Conservation (phyloP, 768 basidiomycete species). For the Boletus rufocinnamomeus region DNA sequence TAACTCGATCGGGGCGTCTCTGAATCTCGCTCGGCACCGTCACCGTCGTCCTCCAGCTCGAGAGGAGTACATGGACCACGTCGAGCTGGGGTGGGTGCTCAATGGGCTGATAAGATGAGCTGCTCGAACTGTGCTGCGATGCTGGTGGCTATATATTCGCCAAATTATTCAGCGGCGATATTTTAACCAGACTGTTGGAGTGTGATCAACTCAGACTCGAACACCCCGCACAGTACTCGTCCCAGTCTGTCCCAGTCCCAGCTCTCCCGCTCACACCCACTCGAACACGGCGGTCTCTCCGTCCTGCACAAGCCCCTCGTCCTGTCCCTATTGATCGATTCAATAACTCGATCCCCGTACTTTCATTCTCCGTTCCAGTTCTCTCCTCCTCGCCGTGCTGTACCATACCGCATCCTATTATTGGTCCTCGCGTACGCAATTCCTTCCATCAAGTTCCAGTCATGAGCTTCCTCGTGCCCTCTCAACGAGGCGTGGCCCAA, state of each 20-base stretch:
- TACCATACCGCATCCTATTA: conserved; percentile 23
- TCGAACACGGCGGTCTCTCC: background rate
- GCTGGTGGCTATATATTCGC: conserved; percentile 7
- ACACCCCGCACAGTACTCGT: conserved; percentile 2
- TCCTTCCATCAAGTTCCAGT: conserved; percentile 22
- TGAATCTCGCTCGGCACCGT: conserved; percentile 28
- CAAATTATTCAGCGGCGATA: conserved; percentile 31
- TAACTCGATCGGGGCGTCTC: conserved; percentile 27
- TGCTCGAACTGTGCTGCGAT: background rate
- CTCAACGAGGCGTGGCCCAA: conserved; percentile 36
- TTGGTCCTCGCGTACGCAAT: conserved; percentile 23
- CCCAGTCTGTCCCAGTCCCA: background rate
- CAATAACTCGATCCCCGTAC: conserved; percentile 17
- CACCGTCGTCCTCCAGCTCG: conserved; percentile 1
- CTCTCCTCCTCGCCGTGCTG: conserved; percentile 14
- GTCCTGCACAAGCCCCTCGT: background rate
- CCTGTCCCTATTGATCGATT: conserved; percentile 17
- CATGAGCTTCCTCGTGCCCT: conserved; percentile 39
- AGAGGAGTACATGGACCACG: conserved; percentile 3
- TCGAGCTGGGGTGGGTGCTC: background rate
- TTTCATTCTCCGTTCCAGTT: conserved; percentile 22
- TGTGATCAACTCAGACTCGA: conserved; percentile 25
- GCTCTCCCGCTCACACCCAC: background rate
- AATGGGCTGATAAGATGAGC: background rate
- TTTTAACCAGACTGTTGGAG: conserved; percentile 21